Evolutionary conservation across 2,329 filamentous ascomycete species (phyloP).

Genomic region (Lasiodiplodia hormozganensis): DNA sequence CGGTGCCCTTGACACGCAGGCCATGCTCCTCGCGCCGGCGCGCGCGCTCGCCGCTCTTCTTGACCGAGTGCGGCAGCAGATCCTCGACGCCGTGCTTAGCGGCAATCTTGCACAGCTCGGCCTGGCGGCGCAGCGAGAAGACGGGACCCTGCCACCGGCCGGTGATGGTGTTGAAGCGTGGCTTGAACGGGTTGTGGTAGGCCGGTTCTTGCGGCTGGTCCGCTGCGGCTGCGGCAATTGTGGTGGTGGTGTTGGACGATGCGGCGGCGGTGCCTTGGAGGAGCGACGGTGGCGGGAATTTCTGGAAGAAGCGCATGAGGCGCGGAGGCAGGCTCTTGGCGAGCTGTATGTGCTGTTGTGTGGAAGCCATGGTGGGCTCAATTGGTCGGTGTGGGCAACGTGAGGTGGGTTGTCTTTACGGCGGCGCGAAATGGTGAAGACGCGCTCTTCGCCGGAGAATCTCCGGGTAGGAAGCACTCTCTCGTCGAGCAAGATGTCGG

Average conservation of each 20-base stretch:
- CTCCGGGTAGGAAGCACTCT: conserved; percentile 3
- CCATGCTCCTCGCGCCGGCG: conserved; percentile 73
- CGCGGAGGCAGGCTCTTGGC: conserved; percentile 77
- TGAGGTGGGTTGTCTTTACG: background rate
- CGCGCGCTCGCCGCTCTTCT: conserved; percentile 72
- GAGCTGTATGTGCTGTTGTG: conserved; percentile 55
- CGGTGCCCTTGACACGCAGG: conserved; percentile 87
- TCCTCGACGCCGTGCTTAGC: conserved; percentile 79
- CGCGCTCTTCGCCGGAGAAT: conserved; percentile 9
- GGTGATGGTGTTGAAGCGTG: conserved; percentile 78
- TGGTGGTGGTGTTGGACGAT: conserved; percentile 30
- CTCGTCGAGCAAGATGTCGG: background rate
- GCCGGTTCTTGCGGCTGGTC: conserved; percentile 50
- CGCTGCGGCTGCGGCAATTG: conserved; percentile 46
- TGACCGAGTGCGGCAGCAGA: conserved; percentile 76
- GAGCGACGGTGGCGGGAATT: conserved; percentile 75
- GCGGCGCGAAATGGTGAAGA: conserved; percentile 14
- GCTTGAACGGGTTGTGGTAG: conserved; percentile 81
- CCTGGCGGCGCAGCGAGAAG: conserved; percentile 85
- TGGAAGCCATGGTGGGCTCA: conserved; percentile 34
- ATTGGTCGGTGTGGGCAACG: conserved; percentile 15
- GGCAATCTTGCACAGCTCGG: conserved; percentile 88
- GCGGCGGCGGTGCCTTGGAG: conserved; percentile 44
- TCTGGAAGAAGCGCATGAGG: conserved; percentile 85
- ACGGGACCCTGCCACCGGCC: conserved; percentile 84